phyloP scores from a whole-genome alignment of 2,329 filamentous ascomycete genomes.

The Aspergillus costaricaensis region DNA sequence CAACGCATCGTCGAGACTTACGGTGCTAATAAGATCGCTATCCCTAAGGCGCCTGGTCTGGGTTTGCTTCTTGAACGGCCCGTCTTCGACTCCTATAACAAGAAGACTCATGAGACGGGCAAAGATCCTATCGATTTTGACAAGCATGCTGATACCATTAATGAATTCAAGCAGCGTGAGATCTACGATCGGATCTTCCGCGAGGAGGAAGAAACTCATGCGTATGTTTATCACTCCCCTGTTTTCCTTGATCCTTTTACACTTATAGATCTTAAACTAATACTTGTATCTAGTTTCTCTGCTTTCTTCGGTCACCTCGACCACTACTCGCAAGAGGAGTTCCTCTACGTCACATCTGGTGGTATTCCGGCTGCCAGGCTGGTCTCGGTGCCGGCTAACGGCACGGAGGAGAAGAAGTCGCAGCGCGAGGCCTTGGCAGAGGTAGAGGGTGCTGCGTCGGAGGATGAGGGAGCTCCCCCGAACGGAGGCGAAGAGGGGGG shows the following conservation, averaged over 20 bases:
- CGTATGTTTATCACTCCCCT: conserved; percentile 60
- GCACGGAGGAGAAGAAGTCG: conserved; percentile 22
- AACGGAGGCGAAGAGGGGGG: background rate
- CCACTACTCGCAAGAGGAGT: conserved; percentile 69
- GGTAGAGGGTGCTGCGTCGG: conserved; percentile 33
- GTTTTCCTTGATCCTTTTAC: background rate
- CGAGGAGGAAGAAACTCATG: conserved; percentile 82
- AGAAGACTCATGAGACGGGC: conserved; percentile 58
- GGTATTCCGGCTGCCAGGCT: conserved; percentile 64
- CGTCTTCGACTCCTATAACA: conserved; percentile 88
- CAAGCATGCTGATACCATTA: conserved; percentile 74
- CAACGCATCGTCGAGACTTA: conserved; percentile 75
- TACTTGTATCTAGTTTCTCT: conserved; percentile 62
- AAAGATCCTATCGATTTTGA: conserved; percentile 75
- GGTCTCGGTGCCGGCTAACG: conserved; percentile 3
- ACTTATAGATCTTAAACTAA: conserved; percentile 2
- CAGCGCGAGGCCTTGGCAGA: conserved; percentile 36
- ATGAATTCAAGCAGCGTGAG: conserved; percentile 85
- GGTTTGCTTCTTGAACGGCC: conserved; percentile 87
- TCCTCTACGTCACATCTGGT: conserved; percentile 72
- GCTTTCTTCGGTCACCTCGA: conserved; percentile 79
- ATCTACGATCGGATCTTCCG: conserved; percentile 92
- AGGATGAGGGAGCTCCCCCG: conserved; percentile 27
- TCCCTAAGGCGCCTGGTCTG: conserved; percentile 89
- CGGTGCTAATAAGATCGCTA: conserved; percentile 70